Conservation (phyloP, 2,329 filamentous ascomycete genomes). For the Phialophora macrospora region DNA sequence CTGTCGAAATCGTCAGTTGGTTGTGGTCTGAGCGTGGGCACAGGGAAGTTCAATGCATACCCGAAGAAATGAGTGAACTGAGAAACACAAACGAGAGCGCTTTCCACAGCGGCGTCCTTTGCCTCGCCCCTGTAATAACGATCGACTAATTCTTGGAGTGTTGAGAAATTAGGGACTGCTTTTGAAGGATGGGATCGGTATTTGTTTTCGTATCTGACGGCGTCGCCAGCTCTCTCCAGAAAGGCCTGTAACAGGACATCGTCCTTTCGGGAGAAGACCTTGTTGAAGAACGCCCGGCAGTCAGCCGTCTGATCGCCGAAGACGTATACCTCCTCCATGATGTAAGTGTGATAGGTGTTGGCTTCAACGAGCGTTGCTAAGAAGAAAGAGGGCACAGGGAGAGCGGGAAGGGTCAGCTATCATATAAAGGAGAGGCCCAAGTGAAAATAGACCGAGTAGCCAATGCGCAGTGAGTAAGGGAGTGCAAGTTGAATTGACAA, state of each 20-base stretch:
- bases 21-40: slow-evolving; percentile 18
- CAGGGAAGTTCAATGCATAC: slow-evolving; percentile 42
- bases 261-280: slow-evolving; percentile 50
- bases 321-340: slow-evolving; percentile 48
- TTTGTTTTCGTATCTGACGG: slow-evolving; percentile 49
- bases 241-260: slow-evolving; percentile 50
- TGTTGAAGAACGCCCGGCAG: slow-evolving; percentile 49
- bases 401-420: slow-evolving; percentile 33
- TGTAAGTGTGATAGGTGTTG: slow-evolving; percentile 31
- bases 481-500: slow-evolving; percentile 27
- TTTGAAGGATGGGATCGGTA: slow-evolving; percentile 39
- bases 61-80: slow-evolving; percentile 52
- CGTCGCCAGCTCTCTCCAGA: slow-evolving; percentile 51
- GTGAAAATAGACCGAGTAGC: slow-evolving; percentile 39
- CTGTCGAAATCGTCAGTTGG: slow-evolving; percentile 41
- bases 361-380: slow-evolving; percentile 39
- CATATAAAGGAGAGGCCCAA: slow-evolving; percentile 35
- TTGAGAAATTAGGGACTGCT: slow-evolving; percentile 40
- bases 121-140: slow-evolving; percentile 40
- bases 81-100: slow-evolving; percentile 51
- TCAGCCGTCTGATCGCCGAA: slow-evolving; percentile 55
- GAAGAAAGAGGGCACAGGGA: slow-evolving; percentile 26
- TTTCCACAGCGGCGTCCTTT: slow-evolving; percentile 50
- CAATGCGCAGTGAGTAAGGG: slow-evolving; percentile 24
- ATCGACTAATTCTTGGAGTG: slow-evolving; percentile 41